Evolutionary conservation across 345 rosid genomes (phyloP).

Genomic region (Capsella bursapastoris): DNA sequence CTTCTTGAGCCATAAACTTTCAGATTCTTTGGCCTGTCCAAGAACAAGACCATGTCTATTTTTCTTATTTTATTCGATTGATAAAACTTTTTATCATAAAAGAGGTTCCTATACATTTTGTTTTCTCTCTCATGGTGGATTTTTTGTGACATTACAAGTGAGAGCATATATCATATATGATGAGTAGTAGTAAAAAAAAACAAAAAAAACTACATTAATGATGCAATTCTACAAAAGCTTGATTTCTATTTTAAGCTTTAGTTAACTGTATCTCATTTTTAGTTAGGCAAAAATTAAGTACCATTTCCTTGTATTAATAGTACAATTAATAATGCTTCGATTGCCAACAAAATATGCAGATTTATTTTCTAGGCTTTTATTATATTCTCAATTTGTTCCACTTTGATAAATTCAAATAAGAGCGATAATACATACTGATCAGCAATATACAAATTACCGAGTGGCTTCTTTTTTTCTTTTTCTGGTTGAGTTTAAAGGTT

Average conservation of each 20-base stretch:
- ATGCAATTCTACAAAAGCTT: not conserved
- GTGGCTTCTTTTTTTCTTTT: not conserved
- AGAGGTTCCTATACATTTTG: not conserved
- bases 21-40: conserved; percentile 32
- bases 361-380: not conserved
- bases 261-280: not conserved
- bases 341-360: not conserved
- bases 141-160: conserved; percentile 13
- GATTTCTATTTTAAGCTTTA: not conserved
- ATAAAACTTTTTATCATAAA: not conserved
- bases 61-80: conserved; percentile 9
- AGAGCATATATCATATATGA: no score
- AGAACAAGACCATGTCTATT: conserved; percentile 27
- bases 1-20: conserved; percentile 42
- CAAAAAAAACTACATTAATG: not conserved
- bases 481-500: not conserved
- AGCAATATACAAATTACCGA: not conserved
- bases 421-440: not conserved
- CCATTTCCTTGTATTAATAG: not conserved
- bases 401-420: not conserved
- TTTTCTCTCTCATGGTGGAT: conserved; percentile 19
- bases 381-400: not conserved
- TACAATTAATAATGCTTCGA: not conserved
- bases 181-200: no score
- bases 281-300: not conserved